Evolutionary conservation across 768 basidiomycete species (phyloP).

Genomic region (Collybia sordida): DNA sequence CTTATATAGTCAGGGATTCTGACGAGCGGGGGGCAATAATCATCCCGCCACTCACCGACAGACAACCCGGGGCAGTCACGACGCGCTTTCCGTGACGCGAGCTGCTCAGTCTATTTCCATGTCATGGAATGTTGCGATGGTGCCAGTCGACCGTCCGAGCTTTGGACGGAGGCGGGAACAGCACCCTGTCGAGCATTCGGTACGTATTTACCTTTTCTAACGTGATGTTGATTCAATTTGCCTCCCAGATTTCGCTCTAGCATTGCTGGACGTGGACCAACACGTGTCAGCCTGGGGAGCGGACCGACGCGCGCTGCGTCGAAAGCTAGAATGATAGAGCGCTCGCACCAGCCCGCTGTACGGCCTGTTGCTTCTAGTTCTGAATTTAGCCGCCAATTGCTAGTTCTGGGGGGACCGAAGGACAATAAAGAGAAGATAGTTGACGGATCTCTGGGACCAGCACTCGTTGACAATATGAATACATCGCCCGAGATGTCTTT

Average conservation of each 20-base stretch:
- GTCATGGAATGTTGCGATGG: conserved; percentile 87
- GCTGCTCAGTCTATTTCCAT: conserved; percentile 25
- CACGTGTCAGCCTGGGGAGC: background rate
- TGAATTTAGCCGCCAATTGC: no score
- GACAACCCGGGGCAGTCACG: conserved; percentile 10
- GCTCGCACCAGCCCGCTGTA: no score
- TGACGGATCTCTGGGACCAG: background rate
- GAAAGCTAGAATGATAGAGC: no score
- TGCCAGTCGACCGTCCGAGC: conserved; percentile 51
- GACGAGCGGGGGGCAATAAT: no score
- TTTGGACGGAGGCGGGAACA: conserved; percentile 35
- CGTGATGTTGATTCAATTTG: background rate
- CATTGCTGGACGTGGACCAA: background rate
- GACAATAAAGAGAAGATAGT: no score
- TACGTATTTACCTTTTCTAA: conserved; percentile 1
- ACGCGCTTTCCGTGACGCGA: conserved; percentile 16
- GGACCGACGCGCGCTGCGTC: no score
- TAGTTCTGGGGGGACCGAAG: no score
- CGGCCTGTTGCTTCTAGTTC: no score
- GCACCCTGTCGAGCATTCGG: conserved; percentile 16
- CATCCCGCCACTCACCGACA: background rate
- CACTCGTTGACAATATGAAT: no score
- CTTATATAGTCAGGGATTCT: background rate
- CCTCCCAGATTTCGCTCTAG: background rate
- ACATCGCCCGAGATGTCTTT: no score